Evolutionary conservation across 2,329 filamentous ascomycete species (phyloP).

Genomic region (Zymoseptoria ardabiliae): DNA sequence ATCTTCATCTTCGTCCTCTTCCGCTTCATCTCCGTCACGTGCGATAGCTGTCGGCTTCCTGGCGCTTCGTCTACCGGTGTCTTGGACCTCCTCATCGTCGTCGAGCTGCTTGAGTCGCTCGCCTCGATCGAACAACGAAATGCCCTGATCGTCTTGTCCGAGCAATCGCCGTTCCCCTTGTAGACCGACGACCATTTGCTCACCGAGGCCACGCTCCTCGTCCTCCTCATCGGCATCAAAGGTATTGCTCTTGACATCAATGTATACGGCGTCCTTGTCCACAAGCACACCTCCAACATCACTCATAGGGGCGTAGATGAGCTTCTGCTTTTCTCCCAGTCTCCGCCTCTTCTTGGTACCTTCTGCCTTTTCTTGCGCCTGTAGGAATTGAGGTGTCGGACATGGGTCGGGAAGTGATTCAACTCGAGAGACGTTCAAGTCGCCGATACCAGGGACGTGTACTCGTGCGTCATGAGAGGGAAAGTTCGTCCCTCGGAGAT

Average conservation of each 20-base stretch:
- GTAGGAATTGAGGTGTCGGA: conserved; percentile 85
- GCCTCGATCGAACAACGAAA: conserved; percentile 79
- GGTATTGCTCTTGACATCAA: conserved; percentile 61
- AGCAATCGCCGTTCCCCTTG: conserved; percentile 76
- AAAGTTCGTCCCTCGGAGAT: conserved; percentile 91
- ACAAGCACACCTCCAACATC: conserved; percentile 94
- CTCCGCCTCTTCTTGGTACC: conserved; percentile 75
- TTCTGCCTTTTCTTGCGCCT: conserved; percentile 72
- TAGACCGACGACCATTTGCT: conserved; percentile 86
- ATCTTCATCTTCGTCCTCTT: conserved; percentile 46
- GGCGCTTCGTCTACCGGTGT: conserved; percentile 30
- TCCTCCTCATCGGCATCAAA: conserved; percentile 60
- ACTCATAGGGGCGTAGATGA: conserved; percentile 94
- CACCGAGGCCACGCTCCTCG: conserved; percentile 78
- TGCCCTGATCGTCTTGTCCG: conserved; percentile 72
- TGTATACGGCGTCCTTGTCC: conserved; percentile 95
- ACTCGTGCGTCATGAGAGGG: conserved; percentile 75
- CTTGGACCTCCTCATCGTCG: conserved; percentile 40
- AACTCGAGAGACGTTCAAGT: conserved; percentile 74
- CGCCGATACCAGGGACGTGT: conserved; percentile 86
- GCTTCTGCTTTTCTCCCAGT: conserved; percentile 92
- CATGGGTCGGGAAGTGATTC: conserved; percentile 90
- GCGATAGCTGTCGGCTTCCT: conserved; percentile 46
- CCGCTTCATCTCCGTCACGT: conserved; percentile 43
- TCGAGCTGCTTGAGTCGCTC: conserved; percentile 54